Base-by-base conservation (phyloP, 495 filamentous ascomycete species). In the Mytilinidion resinicola region DNA sequence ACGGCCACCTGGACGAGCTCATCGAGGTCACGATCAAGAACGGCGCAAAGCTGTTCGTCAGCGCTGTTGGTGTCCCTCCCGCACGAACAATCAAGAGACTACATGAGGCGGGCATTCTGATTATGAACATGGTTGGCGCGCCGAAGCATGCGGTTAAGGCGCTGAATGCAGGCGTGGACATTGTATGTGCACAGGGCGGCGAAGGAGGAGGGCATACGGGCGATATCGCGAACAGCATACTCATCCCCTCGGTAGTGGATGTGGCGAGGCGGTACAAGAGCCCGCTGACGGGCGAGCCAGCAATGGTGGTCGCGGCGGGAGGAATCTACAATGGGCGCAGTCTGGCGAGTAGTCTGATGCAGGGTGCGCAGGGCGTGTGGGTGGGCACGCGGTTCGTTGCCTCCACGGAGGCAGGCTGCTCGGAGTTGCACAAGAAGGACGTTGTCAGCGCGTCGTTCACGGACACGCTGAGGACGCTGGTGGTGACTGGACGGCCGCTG, bases 111-210 rank as follows among this genome's bases (percentile, higher is more conserved):
- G 87, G 86, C 0, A 84, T 96, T 34, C 67, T 92, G 47, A 76
- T 95, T 20, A 95, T 95, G 90, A 96, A 95, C 69, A 96, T 96
- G 90, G 90, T 95, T n/a, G 90, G 90, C 0, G 82, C 85, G 50
- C 90, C 90, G n/a, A 86, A 83, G 64, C 90, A 96, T 69, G 90
- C 90, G 0, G 79, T 81, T 65, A 93, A 95, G 76, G 90, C 90
- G 30, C 77, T 96, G 4, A 79, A 86, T 41, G 77, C 82, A 0
- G 90, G 90, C 10, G 87, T 90, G 14, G 90, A 95, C 70, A 84
- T 95, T 67, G 82, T 95, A 9, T 93, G 89, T 64, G 72, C 73
- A 25, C 73, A 76, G 50, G 73, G 73, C 12, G 70, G 70, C 1
- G 73, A 76, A 51, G 73, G 72, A 20, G 73, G 73, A 0, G 73